phyloP scores from a whole-genome alignment of 164 flowering plant species.

The Saururus chinensis region DNA sequence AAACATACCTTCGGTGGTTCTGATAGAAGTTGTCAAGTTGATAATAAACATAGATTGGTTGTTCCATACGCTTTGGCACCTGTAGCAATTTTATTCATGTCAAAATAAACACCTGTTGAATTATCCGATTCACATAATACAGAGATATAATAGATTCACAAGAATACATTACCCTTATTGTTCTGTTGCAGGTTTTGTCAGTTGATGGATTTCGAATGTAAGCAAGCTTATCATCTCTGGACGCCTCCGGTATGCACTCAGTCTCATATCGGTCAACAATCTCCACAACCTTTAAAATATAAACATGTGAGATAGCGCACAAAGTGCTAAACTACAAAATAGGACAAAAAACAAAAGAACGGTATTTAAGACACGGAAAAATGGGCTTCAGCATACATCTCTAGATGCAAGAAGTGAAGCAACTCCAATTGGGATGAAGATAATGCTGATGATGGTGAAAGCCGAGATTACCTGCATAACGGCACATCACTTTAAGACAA shows the following conservation, averaged over 20 bases:
- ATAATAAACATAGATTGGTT: conserved; percentile 70
- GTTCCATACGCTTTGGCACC: conserved; percentile 64
- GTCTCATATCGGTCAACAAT: conserved; percentile 70
- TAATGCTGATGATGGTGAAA: conserved; percentile 54
- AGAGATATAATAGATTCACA: not conserved
- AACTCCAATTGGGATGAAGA: conserved; percentile 87
- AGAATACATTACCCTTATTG: conserved; percentile 32
- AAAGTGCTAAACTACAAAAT: not conserved
- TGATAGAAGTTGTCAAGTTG: conserved; percentile 81
- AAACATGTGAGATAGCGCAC: conserved; percentile 5
- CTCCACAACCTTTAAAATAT: conserved; percentile 64
- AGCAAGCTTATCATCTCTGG: conserved; percentile 28
- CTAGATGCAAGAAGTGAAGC: conserved; percentile 72
- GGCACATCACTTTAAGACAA: no score
- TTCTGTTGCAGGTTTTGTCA: conserved; percentile 46
- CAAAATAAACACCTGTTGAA: no score
- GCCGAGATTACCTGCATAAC: conserved; percentile 69
- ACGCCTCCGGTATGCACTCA: conserved; percentile 43
- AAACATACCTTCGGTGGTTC: conserved; percentile 63
- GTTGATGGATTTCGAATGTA: conserved; percentile 36
- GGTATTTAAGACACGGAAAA: not conserved
- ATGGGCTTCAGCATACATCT: conserved; percentile 40
- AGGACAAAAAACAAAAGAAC: not conserved
- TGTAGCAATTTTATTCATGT: conserved; percentile 8
- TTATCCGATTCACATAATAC: no score